phyloP scores from a whole-genome alignment of 2,329 filamentous ascomycete species.

The Cercospora zeae-maydis region DNA sequence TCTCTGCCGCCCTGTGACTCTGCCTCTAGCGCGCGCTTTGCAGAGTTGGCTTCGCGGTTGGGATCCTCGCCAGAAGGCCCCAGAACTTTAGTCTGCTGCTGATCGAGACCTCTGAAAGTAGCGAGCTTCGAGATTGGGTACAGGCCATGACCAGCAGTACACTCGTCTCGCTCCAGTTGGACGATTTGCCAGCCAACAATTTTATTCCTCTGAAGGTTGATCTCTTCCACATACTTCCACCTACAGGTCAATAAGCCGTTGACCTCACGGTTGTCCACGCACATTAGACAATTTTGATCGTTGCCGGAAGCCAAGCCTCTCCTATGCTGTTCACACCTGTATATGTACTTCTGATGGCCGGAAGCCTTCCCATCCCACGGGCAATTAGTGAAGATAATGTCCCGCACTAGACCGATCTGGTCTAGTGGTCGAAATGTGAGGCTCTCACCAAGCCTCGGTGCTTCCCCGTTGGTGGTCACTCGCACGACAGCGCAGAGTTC shows the following conservation, averaged over 20 bases:
- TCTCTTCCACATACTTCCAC: neutral
- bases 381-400: neutral
- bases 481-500: constrained; percentile 46
- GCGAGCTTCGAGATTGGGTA: neutral
- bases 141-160: neutral
- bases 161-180: neutral
- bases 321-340: neutral
- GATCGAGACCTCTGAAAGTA: neutral
- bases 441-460: constrained; percentile 4
- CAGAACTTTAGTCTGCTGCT: neutral
- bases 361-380: neutral
- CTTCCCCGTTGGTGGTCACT: neutral
- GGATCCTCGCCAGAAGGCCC: neutral
- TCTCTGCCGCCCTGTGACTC: neutral
- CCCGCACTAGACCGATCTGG: neutral
- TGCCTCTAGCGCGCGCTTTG: neutral
- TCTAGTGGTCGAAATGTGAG: constrained; percentile 19
- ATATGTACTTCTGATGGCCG: neutral
- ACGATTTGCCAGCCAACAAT: neutral
- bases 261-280: neutral
- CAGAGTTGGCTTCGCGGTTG: neutral
- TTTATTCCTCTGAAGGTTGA: neutral
- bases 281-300: neutral
- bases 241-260: neutral
- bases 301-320: neutral